Percentiles rank a stretch among this genome's conserved stretches.
Evolutionary conservation across 257 asterid species (phyloP).

Genomic region (Solanum etuberosum): DNA sequence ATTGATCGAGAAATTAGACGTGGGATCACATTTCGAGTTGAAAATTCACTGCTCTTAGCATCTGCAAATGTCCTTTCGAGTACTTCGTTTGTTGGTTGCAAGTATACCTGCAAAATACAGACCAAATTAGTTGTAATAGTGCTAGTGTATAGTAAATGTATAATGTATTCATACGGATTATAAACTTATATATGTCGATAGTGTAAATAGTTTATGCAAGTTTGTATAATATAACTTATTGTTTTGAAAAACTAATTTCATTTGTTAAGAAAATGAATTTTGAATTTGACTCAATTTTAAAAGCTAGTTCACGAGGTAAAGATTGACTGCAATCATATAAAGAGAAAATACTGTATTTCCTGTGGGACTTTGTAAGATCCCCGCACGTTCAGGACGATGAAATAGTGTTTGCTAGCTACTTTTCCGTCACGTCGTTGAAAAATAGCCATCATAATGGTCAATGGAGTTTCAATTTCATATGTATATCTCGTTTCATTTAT

Average conservation of each 20-base stretch:
- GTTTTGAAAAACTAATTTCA: not conserved
- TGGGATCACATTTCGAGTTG: constrained; percentile 52
- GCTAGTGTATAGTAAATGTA: not conserved
- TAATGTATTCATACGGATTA: not conserved
- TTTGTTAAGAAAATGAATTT: not conserved
- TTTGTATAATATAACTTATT: not conserved
- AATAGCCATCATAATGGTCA: not conserved
- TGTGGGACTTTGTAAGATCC: not conserved
- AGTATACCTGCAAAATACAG: constrained; percentile 41
- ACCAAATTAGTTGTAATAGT: not conserved
- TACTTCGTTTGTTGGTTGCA: constrained; percentile 87
- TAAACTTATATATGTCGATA: not conserved
- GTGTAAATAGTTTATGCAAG: not conserved
- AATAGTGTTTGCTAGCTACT: not conserved
- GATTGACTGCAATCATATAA: not conserved
- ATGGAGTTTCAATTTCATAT: not conserved
- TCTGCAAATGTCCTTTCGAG: constrained; percentile 62
- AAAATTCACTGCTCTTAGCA: constrained; percentile 49
- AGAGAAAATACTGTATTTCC: not conserved
- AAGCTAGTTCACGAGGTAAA: not conserved
- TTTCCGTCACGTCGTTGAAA: not conserved
- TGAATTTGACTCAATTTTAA: not conserved
- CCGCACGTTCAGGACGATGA: not conserved
- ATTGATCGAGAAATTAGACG: constrained; percentile 55
- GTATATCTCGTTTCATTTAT: too few relatives aligned